Percentiles rank a stretch among this genome's conserved stretches.
phyloP scores from a whole-genome alignment of 2,329 filamentous ascomycete genomes.

The Metarhizium humberi region DNA sequence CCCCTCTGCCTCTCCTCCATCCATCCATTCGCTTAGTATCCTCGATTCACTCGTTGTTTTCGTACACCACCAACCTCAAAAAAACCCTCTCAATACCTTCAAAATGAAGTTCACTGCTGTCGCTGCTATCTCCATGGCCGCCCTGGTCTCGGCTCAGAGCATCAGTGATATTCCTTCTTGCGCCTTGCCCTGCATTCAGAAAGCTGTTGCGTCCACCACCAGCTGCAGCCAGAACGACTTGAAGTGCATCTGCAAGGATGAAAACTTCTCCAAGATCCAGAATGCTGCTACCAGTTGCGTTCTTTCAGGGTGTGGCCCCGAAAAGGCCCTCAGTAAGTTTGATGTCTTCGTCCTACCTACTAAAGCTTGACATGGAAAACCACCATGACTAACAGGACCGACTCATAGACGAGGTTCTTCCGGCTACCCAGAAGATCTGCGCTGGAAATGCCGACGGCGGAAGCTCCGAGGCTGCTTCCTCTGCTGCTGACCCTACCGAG shows the following conservation, averaged over 20 bases:
- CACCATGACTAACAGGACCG: constrained; percentile 6
- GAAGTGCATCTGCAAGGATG: constrained; percentile 22
- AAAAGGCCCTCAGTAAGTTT: constrained; percentile 28
- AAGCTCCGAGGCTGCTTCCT: constrained; percentile 5
- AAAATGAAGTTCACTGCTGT: constrained; percentile 29
- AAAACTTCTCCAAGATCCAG: constrained; percentile 22
- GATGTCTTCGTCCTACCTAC: neutral
- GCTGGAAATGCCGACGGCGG: constrained; percentile 3
- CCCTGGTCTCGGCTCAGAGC: constrained; percentile 25
- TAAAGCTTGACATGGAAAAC: neutral
- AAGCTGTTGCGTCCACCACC: constrained; percentile 22
- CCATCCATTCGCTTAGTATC: constrained; percentile 21
- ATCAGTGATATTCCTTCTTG: constrained; percentile 26
- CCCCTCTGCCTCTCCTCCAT: neutral
- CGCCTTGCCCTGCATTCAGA: constrained; percentile 26
- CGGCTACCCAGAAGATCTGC: constrained; percentile 27
- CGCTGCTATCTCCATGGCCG: constrained; percentile 23
- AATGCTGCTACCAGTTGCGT: constrained; percentile 24
- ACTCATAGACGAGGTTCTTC: constrained; percentile 27
- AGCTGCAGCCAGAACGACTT: constrained; percentile 23
- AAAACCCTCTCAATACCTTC: constrained; percentile 8
- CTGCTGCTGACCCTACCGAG: constrained; percentile 1
- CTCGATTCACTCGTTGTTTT: constrained; percentile 21
- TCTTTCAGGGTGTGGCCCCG: constrained; percentile 24
- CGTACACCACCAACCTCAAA: constrained; percentile 4